These are phyloP conservation scores for Bruguiera gymnorhiza DNA, from an alignment of 345 rosid species.

Conservation along the genomic window DNA sequence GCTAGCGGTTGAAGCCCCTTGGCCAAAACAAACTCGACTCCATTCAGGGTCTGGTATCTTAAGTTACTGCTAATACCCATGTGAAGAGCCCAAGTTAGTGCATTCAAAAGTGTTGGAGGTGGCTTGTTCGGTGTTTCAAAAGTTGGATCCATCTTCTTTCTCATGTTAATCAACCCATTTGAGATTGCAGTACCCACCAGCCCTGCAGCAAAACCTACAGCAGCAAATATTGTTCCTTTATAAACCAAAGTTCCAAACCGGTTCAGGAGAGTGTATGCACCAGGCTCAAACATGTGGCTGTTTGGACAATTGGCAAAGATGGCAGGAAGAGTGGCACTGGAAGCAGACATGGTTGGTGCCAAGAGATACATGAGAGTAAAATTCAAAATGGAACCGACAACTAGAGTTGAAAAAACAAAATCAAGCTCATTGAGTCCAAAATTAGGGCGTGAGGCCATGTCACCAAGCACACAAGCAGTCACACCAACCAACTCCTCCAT, in stretches of 20 bases:
- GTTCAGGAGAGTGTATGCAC: constrained; percentile 45
- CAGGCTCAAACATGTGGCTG: constrained; percentile 89
- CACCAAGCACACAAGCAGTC: constrained; percentile 79
- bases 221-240: constrained; percentile 81
- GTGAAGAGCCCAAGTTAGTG: constrained; percentile 83
- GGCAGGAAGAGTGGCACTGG: constrained; percentile 52
- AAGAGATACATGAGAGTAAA: constrained; percentile 89
- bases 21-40: constrained; percentile 67
- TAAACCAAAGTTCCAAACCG: constrained; percentile 73
- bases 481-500: constrained; percentile 98
- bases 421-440: constrained; percentile 94
- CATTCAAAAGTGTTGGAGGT: constrained; percentile 80
- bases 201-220: constrained; percentile 90
- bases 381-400: constrained; percentile 84
- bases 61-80: constrained; percentile 92
- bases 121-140: constrained; percentile 90
- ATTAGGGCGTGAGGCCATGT: constrained; percentile 97
- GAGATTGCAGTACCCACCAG: constrained; percentile 84
- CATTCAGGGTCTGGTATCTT: constrained; percentile 90
- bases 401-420: constrained; percentile 84
- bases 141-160: constrained; percentile 94
- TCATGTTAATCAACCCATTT: constrained; percentile 68
- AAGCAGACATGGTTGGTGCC: constrained; percentile 62
- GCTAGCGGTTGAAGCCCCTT: constrained; percentile 53
- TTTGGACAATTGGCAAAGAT: constrained; percentile 76